Evolutionary conservation across 805 yeast species (phyloP).

Genomic region (Lipomyces sp.): DNA sequence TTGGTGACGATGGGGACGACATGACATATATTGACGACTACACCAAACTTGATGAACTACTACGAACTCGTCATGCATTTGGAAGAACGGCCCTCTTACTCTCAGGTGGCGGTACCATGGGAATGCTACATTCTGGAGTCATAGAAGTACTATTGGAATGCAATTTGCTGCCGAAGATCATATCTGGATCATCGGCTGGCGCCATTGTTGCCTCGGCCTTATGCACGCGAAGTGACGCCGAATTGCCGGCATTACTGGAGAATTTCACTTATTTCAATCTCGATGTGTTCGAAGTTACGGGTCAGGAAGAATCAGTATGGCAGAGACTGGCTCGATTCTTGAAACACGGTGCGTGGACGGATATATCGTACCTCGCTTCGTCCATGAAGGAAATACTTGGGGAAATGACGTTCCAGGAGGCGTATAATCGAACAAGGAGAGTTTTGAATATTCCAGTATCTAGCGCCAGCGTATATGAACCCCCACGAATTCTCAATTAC

Average conservation of each 20-base stretch:
- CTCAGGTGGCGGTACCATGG: conserved; percentile 96
- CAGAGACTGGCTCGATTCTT: conserved; percentile 63
- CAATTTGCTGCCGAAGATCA: conserved; percentile 78
- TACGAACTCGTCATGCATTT: conserved; percentile 86
- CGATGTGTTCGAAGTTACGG: conserved; percentile 62
- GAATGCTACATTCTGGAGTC: conserved; percentile 91
- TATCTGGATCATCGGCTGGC: conserved; percentile 96
- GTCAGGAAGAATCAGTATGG: conserved; percentile 57
- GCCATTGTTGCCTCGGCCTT: conserved; percentile 90
- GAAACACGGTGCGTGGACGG: conserved; percentile 90
- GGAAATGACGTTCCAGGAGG: conserved; percentile 89
- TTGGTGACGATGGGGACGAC: conserved; percentile 37
- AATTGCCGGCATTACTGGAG: conserved; percentile 56
- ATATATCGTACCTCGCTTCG: conserved; percentile 66
- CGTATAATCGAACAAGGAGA: conserved; percentile 90
- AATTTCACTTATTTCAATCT: conserved; percentile 48
- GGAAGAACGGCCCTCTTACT: conserved; percentile 95
- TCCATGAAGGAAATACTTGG: conserved; percentile 84
- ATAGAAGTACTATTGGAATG: conserved; percentile 75
- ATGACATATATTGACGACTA: conserved; percentile 58
- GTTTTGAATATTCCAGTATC: conserved; percentile 94
- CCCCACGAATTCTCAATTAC: conserved; percentile 84
- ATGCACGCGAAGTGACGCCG: conserved; percentile 79
- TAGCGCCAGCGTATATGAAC: conserved; percentile 87
- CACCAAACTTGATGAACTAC: conserved; percentile 73